Base-by-base conservation (phyloP, 1,139 yeast species). In the Sugiyamaella xylanicola region DNA sequence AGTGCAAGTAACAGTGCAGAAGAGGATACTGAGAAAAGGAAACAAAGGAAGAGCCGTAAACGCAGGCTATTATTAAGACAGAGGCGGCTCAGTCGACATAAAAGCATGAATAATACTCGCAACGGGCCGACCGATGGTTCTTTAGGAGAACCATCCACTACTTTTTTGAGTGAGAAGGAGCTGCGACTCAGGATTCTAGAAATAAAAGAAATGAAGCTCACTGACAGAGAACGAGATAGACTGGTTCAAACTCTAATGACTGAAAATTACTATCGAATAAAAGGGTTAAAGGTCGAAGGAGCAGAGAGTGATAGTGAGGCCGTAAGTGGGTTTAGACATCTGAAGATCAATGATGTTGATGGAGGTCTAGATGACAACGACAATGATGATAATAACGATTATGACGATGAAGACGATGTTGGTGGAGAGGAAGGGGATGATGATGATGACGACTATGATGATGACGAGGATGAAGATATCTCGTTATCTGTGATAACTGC, bases 221-320 rank as follows among this genome's bases (percentile, higher is more conserved):
- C 74, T 43, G 86, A 86, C 59, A 67, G 75, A 50, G 81, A 80
- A 65, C 84, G 87, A 66, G 82, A 85, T 60, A 75, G 79, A 68
- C 67, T 83, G 60, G 86, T 88, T 35, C 95, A 92, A 48, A 76
- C 81, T 59, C 73, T 89, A 52, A 88, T 89, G 95, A 86, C 89
- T 78, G 87, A 87, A 7, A 83, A 83, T 57, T 85, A 82, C 65
- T 77, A 80, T 61, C 79, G 79, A 60, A 66, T 63, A n/a, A 55
- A 55, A 13, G 63, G 63, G 4, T 55, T 59, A 32, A 54, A 51
- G 11, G 36, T 54, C 15, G 61, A 53, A 32, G 55, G 51, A 16
- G 49, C 44, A 29, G 47, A 53, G n/a, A 35, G 13, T n/a, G 47
- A 50, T 13, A 51, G 42, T 4, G 37, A 42, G 35, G 16, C 51